phyloP scores from a whole-genome alignment of 495 filamentous ascomycete species.

The Extremus antarcticus region DNA sequence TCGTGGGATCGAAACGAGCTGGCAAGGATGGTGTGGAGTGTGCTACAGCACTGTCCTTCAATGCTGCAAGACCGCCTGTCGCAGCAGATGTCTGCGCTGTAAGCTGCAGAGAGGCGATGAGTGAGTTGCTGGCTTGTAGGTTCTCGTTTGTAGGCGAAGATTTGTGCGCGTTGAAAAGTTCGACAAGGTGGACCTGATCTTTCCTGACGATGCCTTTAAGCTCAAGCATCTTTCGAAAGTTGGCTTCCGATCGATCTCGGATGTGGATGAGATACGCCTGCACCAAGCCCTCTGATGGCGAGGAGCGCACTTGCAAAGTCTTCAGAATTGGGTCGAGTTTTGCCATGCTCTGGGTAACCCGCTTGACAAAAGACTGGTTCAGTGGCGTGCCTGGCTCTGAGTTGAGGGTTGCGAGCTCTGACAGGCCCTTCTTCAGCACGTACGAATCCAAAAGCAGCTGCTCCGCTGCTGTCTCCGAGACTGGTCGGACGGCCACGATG shows the following conservation, averaged over 20 bases:
- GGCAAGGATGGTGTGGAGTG: slow-evolving; percentile 13
- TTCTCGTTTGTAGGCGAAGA: slow-evolving; percentile 45
- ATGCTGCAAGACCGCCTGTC: slow-evolving; percentile 5
- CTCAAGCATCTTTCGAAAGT: slow-evolving; percentile 94
- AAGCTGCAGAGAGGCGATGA: slow-evolving; percentile 51
- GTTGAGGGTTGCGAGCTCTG: slow-evolving; percentile 52
- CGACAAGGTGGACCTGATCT: slow-evolving; percentile 73
- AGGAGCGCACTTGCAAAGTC: slow-evolving; percentile 86
- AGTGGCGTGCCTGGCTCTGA: slow-evolving; percentile 28
- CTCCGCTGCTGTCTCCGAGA: slow-evolving; percentile 92
- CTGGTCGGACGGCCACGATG: slow-evolving; percentile 77
- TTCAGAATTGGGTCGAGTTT: slow-evolving; percentile 90
- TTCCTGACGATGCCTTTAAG: slow-evolving; percentile 39
- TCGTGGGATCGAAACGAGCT: slow-evolving; percentile 61
- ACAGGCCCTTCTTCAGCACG: slow-evolving; percentile 73
- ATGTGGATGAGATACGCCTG: slow-evolving; percentile 69
- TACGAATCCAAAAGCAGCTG: slow-evolving; percentile 96
- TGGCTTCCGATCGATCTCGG: slow-evolving; percentile 44
- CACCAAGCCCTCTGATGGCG: slow-evolving; percentile 83
- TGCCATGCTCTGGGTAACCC: slow-evolving; percentile 71
- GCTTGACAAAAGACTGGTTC: slow-evolving; percentile 61
- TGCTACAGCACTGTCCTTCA: slow-evolving; percentile 9
- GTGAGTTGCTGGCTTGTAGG: slow-evolving; percentile 46
- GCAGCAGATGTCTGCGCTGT: slow-evolving; percentile 15
- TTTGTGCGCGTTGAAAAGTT: slow-evolving; percentile 79